phyloP scores from a whole-genome alignment of 345 rosid genomes.

The Camelina neglecta region DNA sequence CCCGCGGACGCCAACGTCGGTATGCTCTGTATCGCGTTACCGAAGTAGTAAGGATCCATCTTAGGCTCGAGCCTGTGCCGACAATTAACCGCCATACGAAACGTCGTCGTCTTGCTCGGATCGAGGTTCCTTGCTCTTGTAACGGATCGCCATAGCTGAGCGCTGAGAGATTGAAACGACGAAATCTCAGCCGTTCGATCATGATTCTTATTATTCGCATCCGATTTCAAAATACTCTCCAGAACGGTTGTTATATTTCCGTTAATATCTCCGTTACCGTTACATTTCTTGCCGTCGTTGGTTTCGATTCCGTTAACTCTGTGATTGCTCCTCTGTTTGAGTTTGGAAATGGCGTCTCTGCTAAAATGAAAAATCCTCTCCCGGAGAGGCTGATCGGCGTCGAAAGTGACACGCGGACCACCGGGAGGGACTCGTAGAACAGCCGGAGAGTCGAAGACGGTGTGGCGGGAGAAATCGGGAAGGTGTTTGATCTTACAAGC shows the following conservation, averaged over 20 bases:
- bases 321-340: conserved; percentile 68
- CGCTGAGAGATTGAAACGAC: conserved; percentile 87
- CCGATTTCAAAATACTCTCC: conserved; percentile 28
- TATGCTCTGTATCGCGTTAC: conserved; percentile 96
- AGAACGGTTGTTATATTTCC: conserved; percentile 40
- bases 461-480: conserved; percentile 68
- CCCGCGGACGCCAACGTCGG: conserved; percentile 63
- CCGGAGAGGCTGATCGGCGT: conserved; percentile 71
- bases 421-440: conserved; percentile 75
- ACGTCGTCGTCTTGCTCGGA: conserved; percentile 66
- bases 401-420: conserved; percentile 76
- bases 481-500: conserved; percentile 56
- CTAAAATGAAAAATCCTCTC: conserved; percentile 88
- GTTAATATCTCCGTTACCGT: conserved; percentile 52
- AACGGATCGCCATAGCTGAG: conserved; percentile 85
- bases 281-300: conserved; percentile 58
- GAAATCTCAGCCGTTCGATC: conserved; percentile 70
- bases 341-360: conserved; percentile 67
- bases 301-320: conserved; percentile 45
- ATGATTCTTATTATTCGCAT: conserved; percentile 15
- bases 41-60: conserved; percentile 77
- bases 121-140: conserved; percentile 81
- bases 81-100: conserved; percentile 95
- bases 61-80: conserved; percentile 83
- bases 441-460: conserved; percentile 64